These are phyloP conservation scores for Eucalyptus polyanthemos DNA, from an alignment of 345 rosid genomes.

Conservation along the genomic window DNA sequence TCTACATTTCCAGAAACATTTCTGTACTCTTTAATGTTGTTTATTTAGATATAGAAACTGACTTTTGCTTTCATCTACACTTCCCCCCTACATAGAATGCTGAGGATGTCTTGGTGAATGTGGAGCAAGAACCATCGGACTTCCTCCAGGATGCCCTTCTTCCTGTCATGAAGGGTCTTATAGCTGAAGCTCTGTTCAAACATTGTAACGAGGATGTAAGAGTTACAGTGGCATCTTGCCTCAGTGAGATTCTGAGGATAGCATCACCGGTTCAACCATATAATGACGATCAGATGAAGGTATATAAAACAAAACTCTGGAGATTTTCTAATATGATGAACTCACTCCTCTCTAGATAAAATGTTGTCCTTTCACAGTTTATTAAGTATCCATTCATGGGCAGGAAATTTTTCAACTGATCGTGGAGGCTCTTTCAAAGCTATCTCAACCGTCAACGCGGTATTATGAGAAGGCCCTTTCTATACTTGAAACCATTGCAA, in stretches of 20 bases:
- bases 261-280: conserved; percentile 74
- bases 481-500: neutral
- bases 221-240: conserved; percentile 56
- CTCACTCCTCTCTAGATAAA: neutral
- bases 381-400: neutral
- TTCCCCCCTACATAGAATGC: conserved; percentile 11
- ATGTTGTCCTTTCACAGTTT: neutral
- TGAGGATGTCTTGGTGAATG: conserved; percentile 30
- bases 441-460: conserved; percentile 34
- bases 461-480: conserved; percentile 11
- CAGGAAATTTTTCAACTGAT: conserved; percentile 55
- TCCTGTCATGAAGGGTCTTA: conserved; percentile 45
- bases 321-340: neutral
- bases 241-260: conserved; percentile 66
- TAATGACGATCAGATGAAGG: conserved; percentile 63
- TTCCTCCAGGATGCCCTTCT: conserved; percentile 36
- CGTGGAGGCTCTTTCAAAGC: conserved; percentile 40
- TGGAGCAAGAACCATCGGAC: conserved; percentile 53
- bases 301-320: neutral
- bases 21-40: neutral
- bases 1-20: neutral
- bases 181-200: conserved; percentile 29
- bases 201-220: conserved; percentile 46
- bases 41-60: neutral
- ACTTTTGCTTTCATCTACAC: neutral